Evolutionary conservation across 768 basidiomycete genomes (phyloP), one percentile per base, ranked within the genome.

Genomic region (Kwoniella shandongensis): DNA sequence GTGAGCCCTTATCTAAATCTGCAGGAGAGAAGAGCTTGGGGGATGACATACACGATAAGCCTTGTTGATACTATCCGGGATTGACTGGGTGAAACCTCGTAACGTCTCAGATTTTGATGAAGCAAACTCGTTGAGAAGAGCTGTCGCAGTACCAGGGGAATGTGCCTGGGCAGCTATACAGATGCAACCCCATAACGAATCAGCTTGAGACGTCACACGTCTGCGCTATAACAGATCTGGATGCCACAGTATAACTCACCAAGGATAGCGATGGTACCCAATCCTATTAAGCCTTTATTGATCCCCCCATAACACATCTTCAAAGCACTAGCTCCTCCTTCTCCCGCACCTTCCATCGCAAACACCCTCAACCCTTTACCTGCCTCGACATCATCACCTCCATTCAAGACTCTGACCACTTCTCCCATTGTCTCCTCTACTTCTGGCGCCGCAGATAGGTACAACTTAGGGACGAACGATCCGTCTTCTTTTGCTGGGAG

Each of bases 291-390:
- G 18, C 84, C 83, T 66, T 85, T 86, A 25, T 77, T 75, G 41
- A 85, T 83, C 6, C 83, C 84, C 82, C 84, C 82, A 72, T 85
- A 84, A 18, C 83, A 82, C 84, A 84, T 84, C 73, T 85, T 85
- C 57, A 85, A 68, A 4, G 83, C 83, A 59, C 84, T 85, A 1
- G 83, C 84, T 61, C 82, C 83, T 4, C 84, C 83, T 22, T 83
- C 76, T 2, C 80, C 80, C 0, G 77, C 77, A 20, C 53, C 52
- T 12, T 12, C 41, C 52, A 54, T 44, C 4, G 32, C 39, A 13
- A 22, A 25, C 22, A 81, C 82, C 40, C 69, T 78, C 62, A 85
- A 64, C 2, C 78, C 69, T 15, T 78, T 80, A 10, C 82, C 73
- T 32, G 6, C 32, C 32, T n/a, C n/a, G n/a, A n/a, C n/a, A 63